Conservation (phyloP, 2,329 filamentous ascomycete species). For the Stachybotrys echinatus region DNA sequence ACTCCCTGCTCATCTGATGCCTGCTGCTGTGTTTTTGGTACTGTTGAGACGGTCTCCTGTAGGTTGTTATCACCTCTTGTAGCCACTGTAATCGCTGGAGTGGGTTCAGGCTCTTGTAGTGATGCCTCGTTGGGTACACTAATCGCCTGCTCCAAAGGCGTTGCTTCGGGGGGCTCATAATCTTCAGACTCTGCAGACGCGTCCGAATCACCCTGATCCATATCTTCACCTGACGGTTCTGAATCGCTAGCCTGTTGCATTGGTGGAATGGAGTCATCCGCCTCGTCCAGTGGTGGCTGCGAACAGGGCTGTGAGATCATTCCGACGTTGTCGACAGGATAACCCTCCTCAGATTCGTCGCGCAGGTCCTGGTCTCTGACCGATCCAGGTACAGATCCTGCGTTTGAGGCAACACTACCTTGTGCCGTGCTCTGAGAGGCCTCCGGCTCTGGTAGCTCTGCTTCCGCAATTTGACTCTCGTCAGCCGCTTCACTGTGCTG, state of each 20-base stretch:
- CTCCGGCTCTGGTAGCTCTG: not conserved
- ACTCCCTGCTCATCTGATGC: slow-evolving; percentile 20
- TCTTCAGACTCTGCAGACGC: slow-evolving; percentile 34
- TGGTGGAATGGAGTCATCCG: not conserved
- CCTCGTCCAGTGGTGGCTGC: not conserved
- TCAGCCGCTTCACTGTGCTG: not conserved
- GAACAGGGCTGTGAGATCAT: not conserved
- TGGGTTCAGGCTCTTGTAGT: not conserved
- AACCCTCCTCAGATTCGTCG: not conserved
- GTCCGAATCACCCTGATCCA: slow-evolving; percentile 12
- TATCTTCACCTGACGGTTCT: not conserved
- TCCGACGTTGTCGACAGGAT: not conserved
- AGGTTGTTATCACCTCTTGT: slow-evolving; percentile 18
- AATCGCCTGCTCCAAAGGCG: not conserved
- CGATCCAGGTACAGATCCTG: not conserved
- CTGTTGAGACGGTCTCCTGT: slow-evolving; percentile 14
- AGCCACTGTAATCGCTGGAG: not conserved
- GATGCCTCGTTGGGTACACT: not conserved
- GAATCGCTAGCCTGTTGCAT: not conserved
- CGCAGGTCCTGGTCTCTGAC: not conserved
- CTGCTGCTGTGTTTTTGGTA: slow-evolving; percentile 20
- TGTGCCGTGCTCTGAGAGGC: not conserved
- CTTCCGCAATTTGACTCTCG: not conserved
- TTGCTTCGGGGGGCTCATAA: slow-evolving; percentile 51
- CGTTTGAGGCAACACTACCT: not conserved